A percentile compares a stretch with the other conserved stretches of the same genome.
Conservation (phyloP, 352 stramenopile species). For the Phytopythium boreale region DNA sequence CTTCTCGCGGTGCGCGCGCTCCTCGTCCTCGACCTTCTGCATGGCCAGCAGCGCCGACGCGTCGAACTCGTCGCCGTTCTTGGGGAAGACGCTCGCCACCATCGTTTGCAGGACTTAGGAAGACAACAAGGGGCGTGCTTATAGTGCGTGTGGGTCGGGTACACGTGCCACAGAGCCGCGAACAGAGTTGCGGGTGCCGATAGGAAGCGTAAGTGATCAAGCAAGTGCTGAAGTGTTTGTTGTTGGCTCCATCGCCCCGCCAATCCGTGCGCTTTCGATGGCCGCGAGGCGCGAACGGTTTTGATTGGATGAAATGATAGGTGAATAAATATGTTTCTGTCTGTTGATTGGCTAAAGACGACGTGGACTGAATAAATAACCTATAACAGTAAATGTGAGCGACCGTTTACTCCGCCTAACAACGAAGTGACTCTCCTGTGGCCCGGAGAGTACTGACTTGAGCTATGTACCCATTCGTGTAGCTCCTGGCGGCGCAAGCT, state of each 20-base stretch:
- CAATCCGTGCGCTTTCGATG: conserved; percentile 2
- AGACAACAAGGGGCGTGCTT: background rate
- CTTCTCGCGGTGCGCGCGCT: conserved; percentile 19
- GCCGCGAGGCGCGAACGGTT: conserved; percentile 4
- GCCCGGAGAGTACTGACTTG: background rate
- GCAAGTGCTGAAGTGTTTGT: background rate
- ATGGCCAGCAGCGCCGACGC: conserved; percentile 81
- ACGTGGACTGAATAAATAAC: background rate
- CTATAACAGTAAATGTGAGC: background rate
- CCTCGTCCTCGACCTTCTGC: conserved; percentile 61
- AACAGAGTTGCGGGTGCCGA: background rate
- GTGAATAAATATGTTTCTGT: background rate
- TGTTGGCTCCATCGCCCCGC: background rate
- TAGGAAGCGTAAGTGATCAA: background rate
- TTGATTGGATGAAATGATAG: conserved; percentile 6
- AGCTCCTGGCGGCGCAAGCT: background rate
- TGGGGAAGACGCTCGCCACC: conserved; percentile 41
- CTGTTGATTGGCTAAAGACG: background rate
- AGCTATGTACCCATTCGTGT: background rate
- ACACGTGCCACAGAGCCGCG: background rate
- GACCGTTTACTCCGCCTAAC: background rate
- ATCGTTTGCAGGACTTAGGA: conserved; percentile 23
- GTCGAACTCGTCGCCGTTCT: conserved; percentile 17
- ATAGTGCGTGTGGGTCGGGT: background rate
- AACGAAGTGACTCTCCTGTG: background rate